phyloP scores from a whole-genome alignment of 176 grass and related monocot genomes.

The Urochloa ruziziensis region DNA sequence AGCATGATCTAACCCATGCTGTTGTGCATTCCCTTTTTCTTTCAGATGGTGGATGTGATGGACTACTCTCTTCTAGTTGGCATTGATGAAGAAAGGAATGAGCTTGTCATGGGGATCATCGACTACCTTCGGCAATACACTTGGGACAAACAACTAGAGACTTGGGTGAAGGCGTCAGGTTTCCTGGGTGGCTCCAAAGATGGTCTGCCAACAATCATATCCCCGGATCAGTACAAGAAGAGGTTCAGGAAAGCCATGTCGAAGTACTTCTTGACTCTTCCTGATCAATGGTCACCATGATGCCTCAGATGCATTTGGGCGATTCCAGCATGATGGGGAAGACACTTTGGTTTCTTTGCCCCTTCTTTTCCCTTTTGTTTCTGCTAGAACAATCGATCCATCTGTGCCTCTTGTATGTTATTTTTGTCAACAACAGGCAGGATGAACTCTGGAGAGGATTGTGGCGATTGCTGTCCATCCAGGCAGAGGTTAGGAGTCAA shows the following conservation, averaged over 20 bases:
- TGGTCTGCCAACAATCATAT: conserved; percentile 74
- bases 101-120: conserved; percentile 91
- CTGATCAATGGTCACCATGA: conserved; percentile 81
- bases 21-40: conserved; percentile 16
- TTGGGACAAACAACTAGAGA: conserved; percentile 97
- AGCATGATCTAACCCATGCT: background rate
- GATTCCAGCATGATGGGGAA: conserved; percentile 24
- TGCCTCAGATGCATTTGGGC: conserved; percentile 21
- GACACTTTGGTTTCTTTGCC: background rate
- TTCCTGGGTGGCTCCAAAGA: conserved; percentile 81
- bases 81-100: conserved; percentile 79
- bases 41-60: conserved; percentile 86
- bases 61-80: conserved; percentile 94
- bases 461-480: conserved; percentile 8
- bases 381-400: conserved; percentile 40
- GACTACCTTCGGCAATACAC: conserved; percentile 97
- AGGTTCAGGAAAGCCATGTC: conserved; percentile 99
- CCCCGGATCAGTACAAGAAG: conserved; percentile 88
- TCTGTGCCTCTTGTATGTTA: conserved; percentile 56
- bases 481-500: conserved; percentile 29
- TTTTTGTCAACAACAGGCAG: conserved; percentile 52
- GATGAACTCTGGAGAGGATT: conserved; percentile 21
- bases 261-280: conserved; percentile 87
- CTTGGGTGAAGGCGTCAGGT: conserved; percentile 86
- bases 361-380: background rate